These are phyloP conservation scores for Trichoderma sp. DNA, from an alignment of 2,329 filamentous ascomycete species.

Conservation along the genomic window DNA sequence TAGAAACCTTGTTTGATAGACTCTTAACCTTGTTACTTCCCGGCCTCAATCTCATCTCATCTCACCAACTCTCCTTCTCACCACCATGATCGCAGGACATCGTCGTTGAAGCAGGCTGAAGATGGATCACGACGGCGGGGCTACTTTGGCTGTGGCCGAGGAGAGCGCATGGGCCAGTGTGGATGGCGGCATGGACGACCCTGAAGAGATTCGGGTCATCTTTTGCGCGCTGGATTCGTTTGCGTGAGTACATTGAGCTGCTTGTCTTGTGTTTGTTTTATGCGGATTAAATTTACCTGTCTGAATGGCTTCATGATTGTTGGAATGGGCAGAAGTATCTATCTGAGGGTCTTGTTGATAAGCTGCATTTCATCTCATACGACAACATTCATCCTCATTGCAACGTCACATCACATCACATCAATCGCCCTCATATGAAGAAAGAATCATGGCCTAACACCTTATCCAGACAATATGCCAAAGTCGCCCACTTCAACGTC, in stretches of 20 bases:
- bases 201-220: constrained; percentile 78
- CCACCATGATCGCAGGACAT: constrained; percentile 9
- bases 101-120: constrained; percentile 21
- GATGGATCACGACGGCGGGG: constrained; percentile 20
- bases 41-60: background rate
- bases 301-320: background rate
- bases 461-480: constrained; percentile 72
- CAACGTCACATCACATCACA: no score
- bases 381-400: background rate
- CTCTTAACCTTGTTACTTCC: background rate
- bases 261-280: background rate
- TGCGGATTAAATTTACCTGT: background rate
- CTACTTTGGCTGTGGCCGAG: constrained; percentile 30
- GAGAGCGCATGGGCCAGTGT: constrained; percentile 59
- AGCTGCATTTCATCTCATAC: background rate
- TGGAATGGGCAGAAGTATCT: background rate
- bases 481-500: constrained; percentile 82
- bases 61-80: background rate
- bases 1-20: background rate
- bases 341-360: background rate
- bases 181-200: constrained; percentile 68
- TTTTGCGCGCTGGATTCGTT: constrained; percentile 87
- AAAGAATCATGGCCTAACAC: background rate
- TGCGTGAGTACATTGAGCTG: constrained; percentile 58
- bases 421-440: background rate